Conservation (phyloP, 495 filamentous ascomycete genomes). For the Trichoderma virens region DNA sequence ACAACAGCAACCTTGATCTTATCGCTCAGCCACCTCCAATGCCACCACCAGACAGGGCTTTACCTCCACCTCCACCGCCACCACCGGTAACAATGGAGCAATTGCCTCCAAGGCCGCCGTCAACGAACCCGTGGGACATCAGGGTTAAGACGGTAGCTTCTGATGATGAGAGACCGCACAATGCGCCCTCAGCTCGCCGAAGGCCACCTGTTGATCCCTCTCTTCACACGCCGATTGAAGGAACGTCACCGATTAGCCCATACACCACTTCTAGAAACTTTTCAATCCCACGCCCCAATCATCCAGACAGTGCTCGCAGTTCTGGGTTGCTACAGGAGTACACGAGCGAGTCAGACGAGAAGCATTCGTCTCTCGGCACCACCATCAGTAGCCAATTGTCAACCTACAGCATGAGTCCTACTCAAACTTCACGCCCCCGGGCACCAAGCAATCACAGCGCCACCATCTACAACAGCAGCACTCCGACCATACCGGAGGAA, state of each 20-base stretch:
- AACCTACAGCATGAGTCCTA: background rate
- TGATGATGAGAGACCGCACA: background rate
- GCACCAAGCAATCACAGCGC: background rate
- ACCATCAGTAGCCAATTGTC: background rate
- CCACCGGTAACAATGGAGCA: background rate
- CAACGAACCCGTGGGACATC: constrained; percentile 23
- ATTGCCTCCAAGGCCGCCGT: constrained; percentile 20
- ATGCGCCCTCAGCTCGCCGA: background rate
- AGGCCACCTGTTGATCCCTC: background rate
- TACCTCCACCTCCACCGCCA: constrained; percentile 11
- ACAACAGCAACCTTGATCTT: background rate
- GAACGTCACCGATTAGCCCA: background rate
- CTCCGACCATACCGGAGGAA: background rate
- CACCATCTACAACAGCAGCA: background rate
- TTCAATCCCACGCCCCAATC: background rate
- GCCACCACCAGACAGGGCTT: constrained; percentile 17
- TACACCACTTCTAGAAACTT: background rate
- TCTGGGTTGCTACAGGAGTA: background rate
- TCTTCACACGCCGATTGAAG: background rate
- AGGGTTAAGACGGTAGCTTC: background rate
- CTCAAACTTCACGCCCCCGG: background rate
- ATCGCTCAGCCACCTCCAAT: constrained; percentile 19
- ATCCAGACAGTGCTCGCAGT: constrained; percentile 5
- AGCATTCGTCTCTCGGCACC: background rate
- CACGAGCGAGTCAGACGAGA: background rate